These are phyloP conservation scores for Globisporangium orthogonon DNA, from an alignment of 352 stramenopile genomes.

Conservation along the genomic window DNA sequence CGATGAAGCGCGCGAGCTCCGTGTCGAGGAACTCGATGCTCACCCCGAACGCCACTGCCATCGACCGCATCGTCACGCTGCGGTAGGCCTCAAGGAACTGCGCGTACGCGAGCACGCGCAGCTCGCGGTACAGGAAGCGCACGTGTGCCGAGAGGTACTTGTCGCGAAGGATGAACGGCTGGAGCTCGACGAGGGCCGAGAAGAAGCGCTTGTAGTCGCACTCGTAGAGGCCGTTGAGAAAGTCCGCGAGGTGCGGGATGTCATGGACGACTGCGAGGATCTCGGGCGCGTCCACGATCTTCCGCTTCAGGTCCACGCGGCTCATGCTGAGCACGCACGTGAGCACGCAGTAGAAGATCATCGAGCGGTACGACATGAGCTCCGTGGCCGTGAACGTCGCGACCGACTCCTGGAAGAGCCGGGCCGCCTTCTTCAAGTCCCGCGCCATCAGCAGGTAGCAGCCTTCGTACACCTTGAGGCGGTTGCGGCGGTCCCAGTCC, in stretches of 20 bases:
- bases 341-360: conserved; percentile 97
- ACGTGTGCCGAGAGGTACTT: conserved; percentile 92
- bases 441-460: conserved; percentile 90
- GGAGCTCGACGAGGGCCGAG: conserved; percentile 84
- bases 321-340: conserved; percentile 93
- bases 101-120: conserved; percentile 95
- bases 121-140: conserved; percentile 93
- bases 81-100: conserved; percentile 98
- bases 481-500: conserved; percentile 98
- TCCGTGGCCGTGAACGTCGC: conserved; percentile 98
- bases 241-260: conserved; percentile 74
- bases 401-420: conserved; percentile 94
- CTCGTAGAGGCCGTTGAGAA: conserved; percentile 95
- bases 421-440: conserved; percentile 92
- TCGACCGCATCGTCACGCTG: conserved; percentile 94
- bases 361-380: conserved; percentile 96
- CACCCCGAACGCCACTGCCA: conserved; percentile 96
- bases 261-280: conserved; percentile 88
- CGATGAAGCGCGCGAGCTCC: conserved; percentile 97
- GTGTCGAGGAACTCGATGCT: conserved; percentile 92
- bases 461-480: conserved; percentile 97
- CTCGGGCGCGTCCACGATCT: conserved; percentile 97
- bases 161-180: conserved; percentile 85
- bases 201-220: conserved; percentile 98
- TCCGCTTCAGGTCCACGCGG: conserved; percentile 95